phyloP scores from a whole-genome alignment of 2,329 filamentous ascomycete genomes.

The Ophiocordyceps australis region DNA sequence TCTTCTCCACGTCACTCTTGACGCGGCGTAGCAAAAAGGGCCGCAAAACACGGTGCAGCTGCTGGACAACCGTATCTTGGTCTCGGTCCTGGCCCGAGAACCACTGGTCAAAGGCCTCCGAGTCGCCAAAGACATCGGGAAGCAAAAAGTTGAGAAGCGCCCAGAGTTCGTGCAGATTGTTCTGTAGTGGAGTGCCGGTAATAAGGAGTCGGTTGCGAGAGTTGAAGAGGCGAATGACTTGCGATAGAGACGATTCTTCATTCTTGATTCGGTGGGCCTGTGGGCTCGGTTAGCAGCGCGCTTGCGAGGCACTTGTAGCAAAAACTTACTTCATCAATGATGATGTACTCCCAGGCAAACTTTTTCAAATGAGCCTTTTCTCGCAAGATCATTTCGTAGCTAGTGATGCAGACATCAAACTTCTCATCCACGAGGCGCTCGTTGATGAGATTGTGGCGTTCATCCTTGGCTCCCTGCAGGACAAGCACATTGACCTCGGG shows the following conservation, averaged over 20 bases:
- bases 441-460: conserved; percentile 73
- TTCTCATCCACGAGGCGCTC: conserved; percentile 85
- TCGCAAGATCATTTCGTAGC: conserved; percentile 95
- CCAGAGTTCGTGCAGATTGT: conserved; percentile 97
- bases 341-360: conserved; percentile 99
- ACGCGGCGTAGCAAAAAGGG: conserved; percentile 92
- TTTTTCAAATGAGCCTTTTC: conserved; percentile 93
- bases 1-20: conserved; percentile 97
- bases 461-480: conserved; percentile 87
- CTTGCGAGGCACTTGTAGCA: not conserved
- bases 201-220: conserved; percentile 91
- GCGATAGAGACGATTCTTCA: conserved; percentile 89
- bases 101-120: conserved; percentile 95
- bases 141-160: conserved; percentile 91
- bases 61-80: conserved; percentile 89
- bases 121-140: conserved; percentile 95
- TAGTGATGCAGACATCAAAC: conserved; percentile 95
- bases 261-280: conserved; percentile 93
- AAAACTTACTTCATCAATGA: conserved; percentile 59
- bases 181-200: conserved; percentile 90
- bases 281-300: conserved; percentile 3
- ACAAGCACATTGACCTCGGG: conserved; percentile 90
- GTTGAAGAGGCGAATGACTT: conserved; percentile 91
- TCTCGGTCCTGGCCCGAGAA: conserved; percentile 82
- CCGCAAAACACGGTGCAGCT: conserved; percentile 80